These are phyloP conservation scores for Tephrocybe sp. DNA, from an alignment of 768 basidiomycete species.

Conservation along the genomic window DNA sequence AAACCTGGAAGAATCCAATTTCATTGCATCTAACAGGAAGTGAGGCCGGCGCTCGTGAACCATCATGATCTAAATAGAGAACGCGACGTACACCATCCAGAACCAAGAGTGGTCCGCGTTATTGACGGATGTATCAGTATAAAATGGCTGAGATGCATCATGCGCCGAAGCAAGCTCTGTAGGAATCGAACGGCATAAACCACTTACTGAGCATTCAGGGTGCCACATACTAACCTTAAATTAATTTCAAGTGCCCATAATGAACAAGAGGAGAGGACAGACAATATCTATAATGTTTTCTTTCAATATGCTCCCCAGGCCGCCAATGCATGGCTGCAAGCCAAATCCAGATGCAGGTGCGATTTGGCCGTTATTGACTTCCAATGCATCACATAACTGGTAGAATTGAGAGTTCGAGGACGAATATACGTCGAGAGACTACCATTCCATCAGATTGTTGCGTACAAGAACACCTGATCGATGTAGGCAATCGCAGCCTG, in stretches of 20 bases:
- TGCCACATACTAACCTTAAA: constrained; percentile 45
- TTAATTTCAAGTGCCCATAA: background rate
- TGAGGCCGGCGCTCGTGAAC: background rate
- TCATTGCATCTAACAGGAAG: constrained; percentile 53
- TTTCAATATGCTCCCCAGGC: constrained; percentile 61
- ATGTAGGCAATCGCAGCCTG: constrained; percentile 58
- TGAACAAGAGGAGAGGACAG: constrained; percentile 21
- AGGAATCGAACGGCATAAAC: constrained; percentile 16
- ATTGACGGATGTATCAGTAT: constrained; percentile 52
- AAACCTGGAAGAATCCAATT: constrained; percentile 41
- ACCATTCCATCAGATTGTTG: constrained; percentile 69
- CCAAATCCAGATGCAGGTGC: constrained; percentile 58
- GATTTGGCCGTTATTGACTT: constrained; percentile 51
- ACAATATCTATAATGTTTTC: constrained; percentile 40
- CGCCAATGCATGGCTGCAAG: constrained; percentile 51
- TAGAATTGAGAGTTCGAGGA: constrained; percentile 48
- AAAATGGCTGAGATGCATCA: constrained; percentile 35
- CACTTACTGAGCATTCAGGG: constrained; percentile 39
- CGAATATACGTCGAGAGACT: constrained; percentile 46
- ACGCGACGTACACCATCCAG: constrained; percentile 64
- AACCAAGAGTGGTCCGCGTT: constrained; percentile 60
- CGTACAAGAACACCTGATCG: constrained; percentile 52
- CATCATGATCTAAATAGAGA: no score
- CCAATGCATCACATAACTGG: constrained; percentile 63
- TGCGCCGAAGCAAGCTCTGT: constrained; percentile 41